These are phyloP conservation scores for Volvox reticuliferus DNA, from an alignment of 139 green algal species.

Conservation along the genomic window DNA sequence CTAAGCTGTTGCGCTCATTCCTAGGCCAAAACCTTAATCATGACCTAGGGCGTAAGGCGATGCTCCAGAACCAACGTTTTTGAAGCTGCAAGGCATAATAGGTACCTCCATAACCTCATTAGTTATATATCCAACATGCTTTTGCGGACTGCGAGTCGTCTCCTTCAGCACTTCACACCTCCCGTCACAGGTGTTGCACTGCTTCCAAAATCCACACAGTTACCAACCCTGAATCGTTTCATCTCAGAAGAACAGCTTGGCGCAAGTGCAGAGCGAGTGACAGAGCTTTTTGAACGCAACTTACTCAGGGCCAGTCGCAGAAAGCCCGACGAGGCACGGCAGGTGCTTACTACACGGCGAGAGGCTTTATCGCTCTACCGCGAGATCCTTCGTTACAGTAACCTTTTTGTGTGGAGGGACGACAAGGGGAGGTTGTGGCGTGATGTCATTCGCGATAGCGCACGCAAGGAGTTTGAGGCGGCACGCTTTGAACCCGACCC, in stretches of 20 bases:
- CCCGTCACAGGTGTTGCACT: too few relatives aligned
- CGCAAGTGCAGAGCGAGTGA: constrained; percentile 55
- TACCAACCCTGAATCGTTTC: not conserved
- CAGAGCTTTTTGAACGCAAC: constrained; percentile 61
- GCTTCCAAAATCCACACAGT: not conserved
- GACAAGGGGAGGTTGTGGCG: constrained; percentile 68
- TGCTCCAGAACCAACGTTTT: too few relatives aligned
- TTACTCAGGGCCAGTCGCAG: constrained; percentile 53
- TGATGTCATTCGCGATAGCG: constrained; percentile 67
- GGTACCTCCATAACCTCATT: too few relatives aligned
- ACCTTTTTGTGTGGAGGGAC: constrained; percentile 77
- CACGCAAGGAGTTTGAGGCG: constrained; percentile 75
- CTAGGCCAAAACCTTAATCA: too few relatives aligned
- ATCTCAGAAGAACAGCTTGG: constrained; percentile 59
- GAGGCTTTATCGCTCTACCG: constrained; percentile 75
- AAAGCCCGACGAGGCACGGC: constrained; percentile 41
- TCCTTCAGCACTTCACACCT: too few relatives aligned
- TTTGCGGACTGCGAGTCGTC: too few relatives aligned
- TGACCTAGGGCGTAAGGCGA: too few relatives aligned
- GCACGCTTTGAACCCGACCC: constrained; percentile 66
- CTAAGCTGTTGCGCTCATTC: too few relatives aligned
- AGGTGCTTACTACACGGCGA: constrained; percentile 62
- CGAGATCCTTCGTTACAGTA: constrained; percentile 69
- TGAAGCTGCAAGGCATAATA: too few relatives aligned
- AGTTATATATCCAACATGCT: too few relatives aligned